Evolutionary conservation across 805 yeast species (phyloP).

Genomic region (Zygotorulaspora sp.): DNA sequence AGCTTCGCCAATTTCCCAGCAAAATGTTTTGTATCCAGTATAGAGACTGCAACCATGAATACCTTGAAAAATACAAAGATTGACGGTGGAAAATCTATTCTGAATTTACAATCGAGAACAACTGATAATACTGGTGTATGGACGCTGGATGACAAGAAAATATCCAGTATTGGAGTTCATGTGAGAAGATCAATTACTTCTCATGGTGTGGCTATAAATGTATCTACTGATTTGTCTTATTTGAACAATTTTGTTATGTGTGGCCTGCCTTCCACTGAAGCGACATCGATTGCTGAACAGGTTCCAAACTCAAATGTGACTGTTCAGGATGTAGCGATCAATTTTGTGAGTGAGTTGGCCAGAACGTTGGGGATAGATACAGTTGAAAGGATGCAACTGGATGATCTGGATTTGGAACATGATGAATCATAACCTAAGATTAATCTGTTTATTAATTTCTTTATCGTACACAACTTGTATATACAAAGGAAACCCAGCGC

Average conservation of each 20-base stretch:
- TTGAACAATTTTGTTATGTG: constrained; percentile 77
- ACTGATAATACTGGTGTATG: constrained; percentile 88
- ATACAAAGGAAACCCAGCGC: too few species aligned
- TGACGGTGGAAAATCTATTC: constrained; percentile 6
- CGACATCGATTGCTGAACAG: constrained; percentile 46
- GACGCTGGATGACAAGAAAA: constrained; percentile 56
- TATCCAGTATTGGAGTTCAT: constrained; percentile 87
- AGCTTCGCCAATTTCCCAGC: constrained; percentile 54
- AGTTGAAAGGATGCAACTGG: constrained; percentile 38
- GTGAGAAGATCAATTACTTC: constrained; percentile 79
- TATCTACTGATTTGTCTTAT: constrained; percentile 64
- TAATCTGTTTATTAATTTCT: too few species aligned
- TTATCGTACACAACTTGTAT: constrained; percentile 3
- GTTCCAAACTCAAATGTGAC: constrained; percentile 23
- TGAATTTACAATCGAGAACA: constrained; percentile 33
- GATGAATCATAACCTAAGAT: too few species aligned
- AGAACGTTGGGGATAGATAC: constrained; percentile 36
- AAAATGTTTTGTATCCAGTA: constrained; percentile 59
- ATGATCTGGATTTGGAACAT: constrained; percentile 23
- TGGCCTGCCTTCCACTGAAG: constrained; percentile 64
- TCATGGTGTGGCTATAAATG: constrained; percentile 85
- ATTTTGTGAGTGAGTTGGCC: constrained; percentile 45
- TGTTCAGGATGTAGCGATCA: constrained; percentile 40
- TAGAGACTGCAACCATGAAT: constrained; percentile 54
- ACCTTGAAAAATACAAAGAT: constrained; percentile 35